These are phyloP conservation scores for Fraxinus angustifolia DNA, from an alignment of 305 asterid genomes.

Conservation along the genomic window DNA sequence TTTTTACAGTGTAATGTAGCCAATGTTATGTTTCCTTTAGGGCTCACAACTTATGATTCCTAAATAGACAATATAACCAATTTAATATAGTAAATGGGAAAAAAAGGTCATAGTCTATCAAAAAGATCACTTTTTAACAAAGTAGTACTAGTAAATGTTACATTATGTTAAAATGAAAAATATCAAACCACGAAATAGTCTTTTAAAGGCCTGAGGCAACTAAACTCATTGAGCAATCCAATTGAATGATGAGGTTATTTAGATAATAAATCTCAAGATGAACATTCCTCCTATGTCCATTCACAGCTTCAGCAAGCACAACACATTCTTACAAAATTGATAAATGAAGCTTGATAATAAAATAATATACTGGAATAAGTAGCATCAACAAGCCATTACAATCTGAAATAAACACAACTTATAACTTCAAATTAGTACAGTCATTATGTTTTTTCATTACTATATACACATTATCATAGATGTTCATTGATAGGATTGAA, in stretches of 20 bases:
- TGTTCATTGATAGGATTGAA: too few relatives aligned
- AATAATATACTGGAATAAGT: not conserved
- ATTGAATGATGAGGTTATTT: not conserved
- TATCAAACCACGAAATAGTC: not conserved
- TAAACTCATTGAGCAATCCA: not conserved
- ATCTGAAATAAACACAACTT: too few relatives aligned
- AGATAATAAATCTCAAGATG: not conserved
- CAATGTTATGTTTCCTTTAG: too few relatives aligned
- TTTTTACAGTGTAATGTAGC: too few relatives aligned
- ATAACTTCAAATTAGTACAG: too few relatives aligned
- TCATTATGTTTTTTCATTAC: too few relatives aligned
- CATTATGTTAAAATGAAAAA: not conserved
- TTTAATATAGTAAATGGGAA: not conserved
- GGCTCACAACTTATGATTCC: not conserved
- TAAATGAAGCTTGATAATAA: not conserved
- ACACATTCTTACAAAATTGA: not conserved
- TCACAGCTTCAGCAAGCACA: not conserved
- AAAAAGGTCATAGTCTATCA: not conserved
- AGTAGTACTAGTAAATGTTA: not conserved
- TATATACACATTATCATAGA: too few relatives aligned
- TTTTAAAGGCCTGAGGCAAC: slow-evolving; percentile 8
- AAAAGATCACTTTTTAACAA: not conserved
- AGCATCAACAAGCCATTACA: not conserved
- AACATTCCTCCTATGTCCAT: slow-evolving; percentile 22
- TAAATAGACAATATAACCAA: not conserved